Conservation (phyloP, 2,329 filamentous ascomycete species). For the Diaporthe amygdali region DNA sequence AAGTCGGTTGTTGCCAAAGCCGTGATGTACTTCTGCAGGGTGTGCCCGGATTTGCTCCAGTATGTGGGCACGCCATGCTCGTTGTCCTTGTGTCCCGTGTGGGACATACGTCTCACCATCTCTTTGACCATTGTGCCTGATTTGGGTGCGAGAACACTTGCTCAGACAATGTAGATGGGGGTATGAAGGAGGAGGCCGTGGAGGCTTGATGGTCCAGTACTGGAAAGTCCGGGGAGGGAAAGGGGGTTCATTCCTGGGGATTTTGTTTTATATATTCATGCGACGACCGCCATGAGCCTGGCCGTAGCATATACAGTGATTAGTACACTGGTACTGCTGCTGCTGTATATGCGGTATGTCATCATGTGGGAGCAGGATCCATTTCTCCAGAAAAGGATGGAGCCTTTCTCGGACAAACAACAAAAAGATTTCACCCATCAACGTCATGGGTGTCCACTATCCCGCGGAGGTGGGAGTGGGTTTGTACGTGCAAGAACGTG, state of each 20-base stretch:
- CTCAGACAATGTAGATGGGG: neutral
- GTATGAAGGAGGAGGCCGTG: neutral
- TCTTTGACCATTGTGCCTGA: constrained; percentile 21
- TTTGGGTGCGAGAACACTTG: neutral
- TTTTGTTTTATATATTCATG: constrained; percentile 16
- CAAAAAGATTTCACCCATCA: constrained; percentile 25
- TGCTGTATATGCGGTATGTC: constrained; percentile 4
- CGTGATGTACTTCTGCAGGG: constrained; percentile 24
- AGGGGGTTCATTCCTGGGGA: constrained; percentile 11
- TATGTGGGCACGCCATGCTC: constrained; percentile 25
- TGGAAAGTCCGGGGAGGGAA: neutral
- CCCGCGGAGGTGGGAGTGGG: constrained; percentile 22
- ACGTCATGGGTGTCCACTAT: constrained; percentile 25
- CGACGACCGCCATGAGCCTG: neutral
- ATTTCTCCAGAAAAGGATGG: constrained; percentile 19
- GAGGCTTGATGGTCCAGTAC: neutral
- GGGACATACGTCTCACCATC: constrained; percentile 16
- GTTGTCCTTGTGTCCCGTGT: constrained; percentile 26
- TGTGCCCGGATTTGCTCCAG: constrained; percentile 24
- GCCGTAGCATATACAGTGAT: neutral
- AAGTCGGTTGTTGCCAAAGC: constrained; percentile 24
- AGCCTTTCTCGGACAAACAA: constrained; percentile 22
- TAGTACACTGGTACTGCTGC: neutral
- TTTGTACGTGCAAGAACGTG: constrained; percentile 21
- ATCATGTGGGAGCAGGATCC: constrained; percentile 19